Evolutionary conservation across 1,139 yeast species (phyloP).

Genomic region (Pichia sp.): DNA sequence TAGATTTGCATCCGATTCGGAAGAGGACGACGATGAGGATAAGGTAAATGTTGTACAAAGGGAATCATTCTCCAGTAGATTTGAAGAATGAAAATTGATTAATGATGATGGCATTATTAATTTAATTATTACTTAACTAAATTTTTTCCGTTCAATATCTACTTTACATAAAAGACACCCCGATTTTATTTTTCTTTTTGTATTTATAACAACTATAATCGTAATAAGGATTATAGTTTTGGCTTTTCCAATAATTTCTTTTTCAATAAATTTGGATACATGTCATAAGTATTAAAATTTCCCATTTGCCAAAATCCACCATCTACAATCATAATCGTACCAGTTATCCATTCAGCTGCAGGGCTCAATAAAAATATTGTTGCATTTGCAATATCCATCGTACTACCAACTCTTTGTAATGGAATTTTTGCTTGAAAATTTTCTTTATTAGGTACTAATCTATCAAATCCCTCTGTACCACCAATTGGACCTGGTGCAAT

Average conservation of each 20-base stretch:
- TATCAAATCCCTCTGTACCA: slow-evolving; percentile 71
- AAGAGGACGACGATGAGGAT: slow-evolving; percentile 1
- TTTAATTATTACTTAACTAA: not conserved
- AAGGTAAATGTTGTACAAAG: not conserved
- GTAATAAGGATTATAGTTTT: slow-evolving; percentile 17
- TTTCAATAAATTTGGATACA: slow-evolving; percentile 36
- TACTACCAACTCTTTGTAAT: slow-evolving; percentile 66
- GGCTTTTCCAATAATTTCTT: slow-evolving; percentile 23
- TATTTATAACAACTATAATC: slow-evolving; percentile 11
- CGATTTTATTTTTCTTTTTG: not conserved
- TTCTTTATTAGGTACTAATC: slow-evolving; percentile 45
- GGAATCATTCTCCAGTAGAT: slow-evolving; percentile 3
- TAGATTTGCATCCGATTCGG: slow-evolving; percentile 13
- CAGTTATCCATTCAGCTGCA: slow-evolving; percentile 73
- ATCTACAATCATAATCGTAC: slow-evolving; percentile 76
- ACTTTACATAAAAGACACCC: not conserved
- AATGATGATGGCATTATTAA: slow-evolving; percentile 1
- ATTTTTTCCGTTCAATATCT: not conserved
- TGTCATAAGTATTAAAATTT: slow-evolving; percentile 32
- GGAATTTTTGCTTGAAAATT: slow-evolving; percentile 50
- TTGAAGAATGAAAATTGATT: not conserved
- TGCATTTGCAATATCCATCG: slow-evolving; percentile 80
- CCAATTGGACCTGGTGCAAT: slow-evolving; percentile 86
- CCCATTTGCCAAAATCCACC: slow-evolving; percentile 90
- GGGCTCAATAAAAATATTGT: slow-evolving; percentile 80